Base-by-base conservation (phyloP, 441 rosid species). In the Syzygium malaccense region DNA sequence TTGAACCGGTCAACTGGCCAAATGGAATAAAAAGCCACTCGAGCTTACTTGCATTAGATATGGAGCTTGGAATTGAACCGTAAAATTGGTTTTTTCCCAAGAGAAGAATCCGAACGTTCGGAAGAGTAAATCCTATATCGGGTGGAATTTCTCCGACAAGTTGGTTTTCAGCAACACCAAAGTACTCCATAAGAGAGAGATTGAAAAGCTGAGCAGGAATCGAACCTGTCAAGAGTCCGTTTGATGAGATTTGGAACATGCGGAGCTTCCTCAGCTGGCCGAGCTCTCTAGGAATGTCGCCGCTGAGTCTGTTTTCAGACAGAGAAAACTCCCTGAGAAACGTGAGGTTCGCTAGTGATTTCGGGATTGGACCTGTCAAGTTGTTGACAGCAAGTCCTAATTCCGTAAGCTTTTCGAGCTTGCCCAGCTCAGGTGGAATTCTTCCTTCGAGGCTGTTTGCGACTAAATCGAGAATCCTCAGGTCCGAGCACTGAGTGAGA, bases 261-360 rank as follows among this genome's bases (percentile, higher is more conserved):
- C 37, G 90, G 88, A 92, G 87, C 11, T 75, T 25, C 71, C 89
- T 88, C 13, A 93, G 90, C 85, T 8, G 85, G 14, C 95, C 92
- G 9, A 94, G 87, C 54, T 91, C 95, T 55, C 48, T 7, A 3
- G 96, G 96, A 64, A 95, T 89, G 86, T 37, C 84, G 33, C 95
- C 94, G 0, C 79, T 66, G 10, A 95, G 88, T 62, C 86, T 89
- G 85, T 92, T 93, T 83, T 28, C 55, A 3, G 85, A 68, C 17
- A 93, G 88, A 55, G 80, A 62, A 23, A 93, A 68, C 15, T 0
- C 5, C 1, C 18, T 7, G 37, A 93, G 91, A 79, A 93, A 90
- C 55, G 95, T 92, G n/a, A 92, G 86, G 32, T 94, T 94, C 8
- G 94, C 93, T 6, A 93, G 78, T 91, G 94, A 92, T 51, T 89